Percentiles rank a stretch among this genome's conserved stretches.
Conservation (phyloP, 108 stramenopile genomes). For the Skeletonema marinoi region DNA sequence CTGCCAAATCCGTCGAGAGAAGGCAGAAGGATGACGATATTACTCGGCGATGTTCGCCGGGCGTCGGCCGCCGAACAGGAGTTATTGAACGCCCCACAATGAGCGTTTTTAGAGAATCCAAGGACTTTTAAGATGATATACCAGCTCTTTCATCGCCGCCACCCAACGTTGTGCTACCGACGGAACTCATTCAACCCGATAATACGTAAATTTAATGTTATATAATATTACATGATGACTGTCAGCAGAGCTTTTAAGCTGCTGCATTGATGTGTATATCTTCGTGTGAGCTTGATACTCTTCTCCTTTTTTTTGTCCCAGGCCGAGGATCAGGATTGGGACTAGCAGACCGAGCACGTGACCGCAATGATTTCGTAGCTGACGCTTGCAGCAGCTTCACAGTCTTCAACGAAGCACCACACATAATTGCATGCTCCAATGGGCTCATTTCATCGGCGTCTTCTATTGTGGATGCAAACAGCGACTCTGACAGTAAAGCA, state of each 20-base stretch:
- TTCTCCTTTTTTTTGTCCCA: background rate
- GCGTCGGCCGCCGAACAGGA: no score
- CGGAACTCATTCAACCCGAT: background rate
- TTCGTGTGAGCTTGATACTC: background rate
- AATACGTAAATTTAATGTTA: background rate
- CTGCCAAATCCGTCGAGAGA: no score
- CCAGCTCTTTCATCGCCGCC: background rate
- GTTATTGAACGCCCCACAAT: no score
- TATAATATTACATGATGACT: background rate
- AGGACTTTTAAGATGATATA: background rate
- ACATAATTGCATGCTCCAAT: background rate
- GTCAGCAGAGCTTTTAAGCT: no score
- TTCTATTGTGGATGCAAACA: background rate
- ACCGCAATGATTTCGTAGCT: background rate
- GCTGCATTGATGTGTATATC: no score
- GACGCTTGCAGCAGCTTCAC: background rate
- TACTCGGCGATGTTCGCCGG: no score
- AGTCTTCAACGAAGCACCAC: background rate
- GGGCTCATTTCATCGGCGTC: constrained; percentile 7
- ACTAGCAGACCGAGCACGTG: background rate
- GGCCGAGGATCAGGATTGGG: background rate
- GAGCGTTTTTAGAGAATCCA: no score
- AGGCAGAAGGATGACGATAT: no score
- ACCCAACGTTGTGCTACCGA: background rate
- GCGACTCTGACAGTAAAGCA: constrained; percentile 2